Evolutionary conservation across 2,329 filamentous ascomycete species (phyloP), one percentile per base, ranked within the genome.

Genomic region (Neonectria ditissima): DNA sequence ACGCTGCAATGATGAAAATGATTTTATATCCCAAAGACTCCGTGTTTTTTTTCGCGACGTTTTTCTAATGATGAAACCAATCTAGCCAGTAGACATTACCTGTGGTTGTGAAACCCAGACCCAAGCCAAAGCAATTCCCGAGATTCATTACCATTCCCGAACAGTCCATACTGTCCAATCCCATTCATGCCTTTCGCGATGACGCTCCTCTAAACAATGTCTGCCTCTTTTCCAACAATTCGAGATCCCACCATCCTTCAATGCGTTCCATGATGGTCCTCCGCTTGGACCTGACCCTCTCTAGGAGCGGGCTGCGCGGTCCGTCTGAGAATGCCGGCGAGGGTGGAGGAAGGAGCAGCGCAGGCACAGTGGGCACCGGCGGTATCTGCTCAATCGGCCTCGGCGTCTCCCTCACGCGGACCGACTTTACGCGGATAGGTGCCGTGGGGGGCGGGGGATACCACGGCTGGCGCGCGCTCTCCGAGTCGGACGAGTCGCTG

Each of bases 181-280:
- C 43, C 39, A 48, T 63, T 59, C 32, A 18, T 45, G 22, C 28
- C 39, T 63, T 69, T 66, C 63, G 69, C 26, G 59, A 62, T 20
- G 37, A 52, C 11, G 55, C 59, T 62, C 69, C 71, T 48, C 72
- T 72, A 63, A 80, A 73, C 48, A 77, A 59, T 8, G 76, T 79
- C 68, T 78, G 76, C 62, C 82, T 78, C 74, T 77, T 83, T 26
- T 84, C 83, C 57, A 86, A 66, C 58, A 86, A 71, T 4, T 80
- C 82, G 58, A 86, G 74, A 73, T 86, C 84, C 84, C 84, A 87
- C 84, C 84, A 87, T 5, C 84, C 84, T 44, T 86, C 83, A 28
- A 86, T 77, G 20, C 80, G 75, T 41, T 82, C 77, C 65, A 84
- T 75, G 22, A 87, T 74, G 1, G 84, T 86, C 76, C 77, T 83